These are phyloP conservation scores for Triticum timopheevii DNA, from an alignment of 176 grass and related monocot genomes.

Conservation along the genomic window DNA sequence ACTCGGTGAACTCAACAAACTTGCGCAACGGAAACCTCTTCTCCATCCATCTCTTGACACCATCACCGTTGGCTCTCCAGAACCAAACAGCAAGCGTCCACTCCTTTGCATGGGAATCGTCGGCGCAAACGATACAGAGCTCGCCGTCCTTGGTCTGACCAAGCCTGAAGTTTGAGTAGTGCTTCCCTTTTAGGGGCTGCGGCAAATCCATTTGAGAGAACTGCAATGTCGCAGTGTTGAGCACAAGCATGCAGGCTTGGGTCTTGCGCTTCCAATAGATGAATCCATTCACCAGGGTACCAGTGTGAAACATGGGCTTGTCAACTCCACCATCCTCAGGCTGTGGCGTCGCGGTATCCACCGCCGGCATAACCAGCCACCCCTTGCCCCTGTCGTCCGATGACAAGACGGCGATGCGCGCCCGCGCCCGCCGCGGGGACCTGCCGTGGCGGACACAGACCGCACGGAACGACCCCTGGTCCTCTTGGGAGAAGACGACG, in stretches of 20 bases:
- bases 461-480: background rate
- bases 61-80: background rate
- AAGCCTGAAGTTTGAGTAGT: background rate
- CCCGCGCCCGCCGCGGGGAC: background rate
- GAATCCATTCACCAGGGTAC: background rate
- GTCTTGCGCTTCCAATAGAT: background rate
- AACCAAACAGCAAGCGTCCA: background rate
- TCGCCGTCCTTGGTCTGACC: background rate
- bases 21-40: background rate
- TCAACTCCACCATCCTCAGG: background rate
- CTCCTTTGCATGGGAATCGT: background rate
- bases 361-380: background rate
- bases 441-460: background rate
- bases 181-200: background rate
- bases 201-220: slow-evolving; percentile 1
- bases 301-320: background rate
- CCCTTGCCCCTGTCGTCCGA: background rate
- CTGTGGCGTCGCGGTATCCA: background rate
- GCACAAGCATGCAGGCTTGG: background rate
- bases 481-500: background rate
- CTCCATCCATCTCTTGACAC: background rate
- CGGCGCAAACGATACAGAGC: background rate
- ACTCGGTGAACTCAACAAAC: background rate
- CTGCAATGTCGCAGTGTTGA: background rate
- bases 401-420: background rate